Conservation (phyloP, 2,329 filamentous ascomycete species). For the Cyphellophora europaea region DNA sequence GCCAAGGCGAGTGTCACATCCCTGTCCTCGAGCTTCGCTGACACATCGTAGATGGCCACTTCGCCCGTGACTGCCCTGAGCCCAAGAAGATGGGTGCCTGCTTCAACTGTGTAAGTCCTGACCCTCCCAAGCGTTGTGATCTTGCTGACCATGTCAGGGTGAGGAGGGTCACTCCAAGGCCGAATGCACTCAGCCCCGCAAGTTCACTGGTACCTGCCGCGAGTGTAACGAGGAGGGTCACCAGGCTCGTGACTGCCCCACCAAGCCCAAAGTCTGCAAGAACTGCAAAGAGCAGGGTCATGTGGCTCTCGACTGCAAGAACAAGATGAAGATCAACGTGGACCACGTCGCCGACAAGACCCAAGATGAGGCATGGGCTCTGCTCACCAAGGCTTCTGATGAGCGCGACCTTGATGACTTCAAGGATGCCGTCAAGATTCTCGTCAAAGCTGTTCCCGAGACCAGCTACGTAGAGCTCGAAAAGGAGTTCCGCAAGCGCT, state of each 20-base stretch:
- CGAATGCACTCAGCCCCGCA: conserved; percentile 36
- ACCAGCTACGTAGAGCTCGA: conserved; percentile 42
- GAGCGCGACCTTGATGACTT: conserved; percentile 43
- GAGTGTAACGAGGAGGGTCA: conserved; percentile 33
- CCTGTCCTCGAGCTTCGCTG: conserved; percentile 3
- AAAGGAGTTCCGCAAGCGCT: conserved; percentile 38
- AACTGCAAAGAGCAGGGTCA: conserved; percentile 40
- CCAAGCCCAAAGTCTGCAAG: conserved; percentile 34
- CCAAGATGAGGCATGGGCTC: conserved; percentile 41
- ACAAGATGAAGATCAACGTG: conserved; percentile 34
- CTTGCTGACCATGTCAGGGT: conserved; percentile 12
- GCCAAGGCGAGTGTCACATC: conserved; percentile 10
- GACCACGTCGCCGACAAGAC: conserved; percentile 36
- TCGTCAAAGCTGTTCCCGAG: conserved; percentile 37
- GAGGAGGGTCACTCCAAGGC: conserved; percentile 33
- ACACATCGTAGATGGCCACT: conserved; percentile 20
- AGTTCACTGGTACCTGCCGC: conserved; percentile 38
- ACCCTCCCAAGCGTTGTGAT: not conserved
- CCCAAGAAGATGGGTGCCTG: conserved; percentile 30
- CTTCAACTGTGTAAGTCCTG: conserved; percentile 30
- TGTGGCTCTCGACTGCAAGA: conserved; percentile 33
- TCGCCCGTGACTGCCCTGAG: conserved; percentile 32
- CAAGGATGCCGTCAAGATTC: conserved; percentile 39
- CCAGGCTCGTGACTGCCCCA: conserved; percentile 33
- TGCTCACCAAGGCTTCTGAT: conserved; percentile 39